Conservation (phyloP, 2,329 filamentous ascomycete genomes). For the Trichoderma koningii region DNA sequence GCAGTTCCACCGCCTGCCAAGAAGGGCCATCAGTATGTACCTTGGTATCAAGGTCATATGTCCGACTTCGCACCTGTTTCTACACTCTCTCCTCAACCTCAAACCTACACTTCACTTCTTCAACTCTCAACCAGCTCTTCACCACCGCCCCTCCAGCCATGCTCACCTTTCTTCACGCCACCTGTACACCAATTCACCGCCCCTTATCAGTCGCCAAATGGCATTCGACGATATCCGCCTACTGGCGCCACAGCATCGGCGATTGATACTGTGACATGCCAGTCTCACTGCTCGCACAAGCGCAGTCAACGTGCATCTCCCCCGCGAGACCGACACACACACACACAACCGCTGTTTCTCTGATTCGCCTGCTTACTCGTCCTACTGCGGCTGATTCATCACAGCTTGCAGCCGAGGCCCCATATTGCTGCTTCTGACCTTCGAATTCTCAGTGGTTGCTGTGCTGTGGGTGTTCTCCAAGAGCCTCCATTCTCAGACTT, state of each 20-base stretch:
- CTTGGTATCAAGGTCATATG: too few species aligned
- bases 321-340: neutral
- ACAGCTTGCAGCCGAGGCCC: neutral
- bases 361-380: neutral
- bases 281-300: neutral
- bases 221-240: too few species aligned
- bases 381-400: constrained; percentile 6
- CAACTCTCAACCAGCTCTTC: too few species aligned
- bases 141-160: too few species aligned
- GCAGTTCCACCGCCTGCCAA: neutral
- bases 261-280: neutral
- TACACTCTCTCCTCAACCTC: too few species aligned
- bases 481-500: neutral
- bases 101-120: too few species aligned
- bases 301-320: neutral
- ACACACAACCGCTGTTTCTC: constrained; percentile 4
- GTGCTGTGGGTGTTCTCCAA: neutral
- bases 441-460: neutral
- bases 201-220: too few species aligned
- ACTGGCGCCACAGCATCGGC: too few species aligned
- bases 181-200: too few species aligned
- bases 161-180: too few species aligned
- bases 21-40: neutral
- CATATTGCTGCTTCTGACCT: neutral
- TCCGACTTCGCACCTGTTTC: too few species aligned